Conservation (phyloP, 495 filamentous ascomycete genomes). For the Penicillium cataractarum region DNA sequence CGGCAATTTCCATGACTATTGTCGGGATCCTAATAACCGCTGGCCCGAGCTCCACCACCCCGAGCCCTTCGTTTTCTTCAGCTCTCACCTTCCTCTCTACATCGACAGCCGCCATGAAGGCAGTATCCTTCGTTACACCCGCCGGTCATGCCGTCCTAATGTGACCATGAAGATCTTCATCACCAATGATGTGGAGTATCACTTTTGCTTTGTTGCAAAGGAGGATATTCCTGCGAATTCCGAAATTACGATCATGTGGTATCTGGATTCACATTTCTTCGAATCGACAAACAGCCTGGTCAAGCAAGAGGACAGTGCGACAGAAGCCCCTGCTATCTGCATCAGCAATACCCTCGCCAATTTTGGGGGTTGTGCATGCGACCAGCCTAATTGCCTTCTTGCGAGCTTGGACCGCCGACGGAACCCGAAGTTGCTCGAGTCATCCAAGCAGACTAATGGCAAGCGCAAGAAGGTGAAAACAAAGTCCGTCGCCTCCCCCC, state of each 20-base stretch:
- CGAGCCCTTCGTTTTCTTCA: conserved; percentile 84
- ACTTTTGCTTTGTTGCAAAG: conserved; percentile 86
- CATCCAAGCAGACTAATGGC: conserved; percentile 36
- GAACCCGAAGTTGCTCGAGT: conserved; percentile 49
- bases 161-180: conserved; percentile 79
- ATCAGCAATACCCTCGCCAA: conserved; percentile 78
- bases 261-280: conserved; percentile 55
- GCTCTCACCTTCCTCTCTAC: conserved; percentile 79
- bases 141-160: conserved; percentile 89
- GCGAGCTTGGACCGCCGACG: conserved; percentile 73
- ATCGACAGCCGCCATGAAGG: conserved; percentile 89
- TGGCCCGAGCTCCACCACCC: conserved; percentile 79
- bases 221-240: conserved; percentile 64
- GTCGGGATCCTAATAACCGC: conserved; percentile 68
- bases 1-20: conserved; percentile 77
- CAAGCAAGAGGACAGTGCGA: conserved; percentile 51
- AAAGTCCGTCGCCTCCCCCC: conserved; percentile 64
- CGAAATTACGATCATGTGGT: conserved; percentile 71
- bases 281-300: conserved; percentile 50
- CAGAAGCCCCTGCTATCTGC: conserved; percentile 55
- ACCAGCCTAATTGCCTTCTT: conserved; percentile 68
- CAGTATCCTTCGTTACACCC: conserved; percentile 78
- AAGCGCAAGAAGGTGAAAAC: conserved; percentile 64
- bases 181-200: conserved; percentile 72
- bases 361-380: conserved; percentile 88